Percentiles rank a stretch among this genome's conserved stretches.
Evolutionary conservation across 352 stramenopile species (phyloP).

Genomic region (Phytophthora sansomeana): DNA sequence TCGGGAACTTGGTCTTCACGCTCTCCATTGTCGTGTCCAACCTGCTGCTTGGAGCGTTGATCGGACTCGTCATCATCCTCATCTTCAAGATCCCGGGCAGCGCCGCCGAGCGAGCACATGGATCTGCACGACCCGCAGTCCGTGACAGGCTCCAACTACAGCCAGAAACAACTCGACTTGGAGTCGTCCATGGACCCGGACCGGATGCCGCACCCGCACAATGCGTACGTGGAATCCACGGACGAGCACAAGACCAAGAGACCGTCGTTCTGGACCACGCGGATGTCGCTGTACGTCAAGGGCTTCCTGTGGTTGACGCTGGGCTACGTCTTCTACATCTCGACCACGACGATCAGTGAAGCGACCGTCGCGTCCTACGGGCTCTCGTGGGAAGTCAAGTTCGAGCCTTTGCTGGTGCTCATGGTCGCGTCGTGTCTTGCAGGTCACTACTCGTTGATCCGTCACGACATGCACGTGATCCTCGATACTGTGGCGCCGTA

Average conservation of each 20-base stretch:
- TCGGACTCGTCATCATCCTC: conserved; percentile 58
- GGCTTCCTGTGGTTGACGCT: conserved; percentile 72
- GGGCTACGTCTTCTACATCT: conserved; percentile 72
- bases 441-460: conserved; percentile 66
- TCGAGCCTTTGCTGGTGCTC: conserved; percentile 74
- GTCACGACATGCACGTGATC: conserved; percentile 84
- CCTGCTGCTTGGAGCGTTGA: conserved; percentile 50
- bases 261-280: conserved; percentile 32
- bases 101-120: conserved; percentile 42
- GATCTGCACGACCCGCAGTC: conserved; percentile 34
- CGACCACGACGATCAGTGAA: conserved; percentile 53
- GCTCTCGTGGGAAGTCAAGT: conserved; percentile 72
- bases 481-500: conserved; percentile 71
- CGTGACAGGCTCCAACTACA: conserved; percentile 17
- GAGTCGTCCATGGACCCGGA: conserved; percentile 48
- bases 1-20: conserved; percentile 66
- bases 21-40: conserved; percentile 64
- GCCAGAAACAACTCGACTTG: conserved; percentile 31
- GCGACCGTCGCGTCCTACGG: conserved; percentile 54
- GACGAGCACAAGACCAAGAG: conserved; percentile 27
- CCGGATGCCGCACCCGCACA: conserved; percentile 55
- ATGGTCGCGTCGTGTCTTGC: conserved; percentile 74
- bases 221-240: conserved; percentile 56
- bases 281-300: conserved; percentile 60
- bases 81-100: conserved; percentile 72